Conservation (phyloP, 192 early-diverging fungal species). For the Backusella parvicylindrica region DNA sequence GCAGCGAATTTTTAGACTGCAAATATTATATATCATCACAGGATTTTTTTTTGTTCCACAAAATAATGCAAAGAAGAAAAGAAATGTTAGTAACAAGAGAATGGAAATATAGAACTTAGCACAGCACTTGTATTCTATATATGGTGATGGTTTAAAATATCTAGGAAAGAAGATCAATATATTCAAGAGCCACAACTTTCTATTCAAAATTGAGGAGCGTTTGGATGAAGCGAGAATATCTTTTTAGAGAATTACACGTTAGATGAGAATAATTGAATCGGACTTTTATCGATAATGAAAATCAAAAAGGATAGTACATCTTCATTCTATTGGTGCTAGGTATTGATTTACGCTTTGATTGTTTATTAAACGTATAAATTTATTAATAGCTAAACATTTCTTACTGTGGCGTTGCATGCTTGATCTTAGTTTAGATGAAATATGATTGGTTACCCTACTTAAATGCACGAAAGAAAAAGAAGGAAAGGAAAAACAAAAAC, state of each 20-base stretch:
- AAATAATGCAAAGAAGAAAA: too few species aligned
- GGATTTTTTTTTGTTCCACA: background rate
- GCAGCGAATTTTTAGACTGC: background rate
- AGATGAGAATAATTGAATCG: background rate
- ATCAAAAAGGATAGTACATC: background rate
- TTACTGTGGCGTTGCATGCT: background rate
- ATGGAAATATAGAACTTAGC: too few species aligned
- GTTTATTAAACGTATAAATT: background rate
- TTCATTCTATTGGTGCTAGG: background rate
- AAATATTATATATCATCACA: too few species aligned
- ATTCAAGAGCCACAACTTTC: too few species aligned
- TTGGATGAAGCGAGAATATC: too few species aligned
- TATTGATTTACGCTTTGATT: background rate
- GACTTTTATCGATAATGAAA: background rate
- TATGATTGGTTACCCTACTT: background rate
- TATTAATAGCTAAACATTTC: background rate
- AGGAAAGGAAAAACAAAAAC: background rate
- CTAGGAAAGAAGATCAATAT: too few species aligned
- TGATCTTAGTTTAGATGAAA: background rate
- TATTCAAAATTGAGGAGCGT: too few species aligned
- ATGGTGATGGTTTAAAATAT: too few species aligned
- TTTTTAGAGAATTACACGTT: too few species aligned
- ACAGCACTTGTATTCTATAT: too few species aligned
- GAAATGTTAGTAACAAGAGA: too few species aligned
- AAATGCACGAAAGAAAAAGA: background rate